Conservation (phyloP, 345 rosid genomes). For the Sonneratia alba region DNA sequence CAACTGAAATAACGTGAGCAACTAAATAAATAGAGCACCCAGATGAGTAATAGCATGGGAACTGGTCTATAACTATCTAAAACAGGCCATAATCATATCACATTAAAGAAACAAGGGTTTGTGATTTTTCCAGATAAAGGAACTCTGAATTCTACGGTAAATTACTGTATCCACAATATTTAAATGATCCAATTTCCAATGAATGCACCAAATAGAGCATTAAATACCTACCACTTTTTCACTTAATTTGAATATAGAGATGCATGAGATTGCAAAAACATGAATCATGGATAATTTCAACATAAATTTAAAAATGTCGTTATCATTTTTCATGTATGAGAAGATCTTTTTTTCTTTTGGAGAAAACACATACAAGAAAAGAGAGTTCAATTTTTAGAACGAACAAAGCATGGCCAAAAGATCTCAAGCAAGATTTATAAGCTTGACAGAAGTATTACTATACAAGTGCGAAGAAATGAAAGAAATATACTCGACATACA, state of each 20-base stretch:
- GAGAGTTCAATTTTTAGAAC: neutral
- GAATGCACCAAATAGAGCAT: neutral
- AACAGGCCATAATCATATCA: neutral
- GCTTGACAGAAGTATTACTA: neutral
- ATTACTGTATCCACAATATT: neutral
- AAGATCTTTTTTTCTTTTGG: too few species aligned
- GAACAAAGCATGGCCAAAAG: too few species aligned
- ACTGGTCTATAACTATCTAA: neutral
- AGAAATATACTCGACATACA: slow-evolving; percentile 2
- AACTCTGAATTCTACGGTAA: neutral
- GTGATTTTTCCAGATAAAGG: neutral
- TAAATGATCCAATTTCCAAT: neutral
- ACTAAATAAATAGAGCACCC: neutral
- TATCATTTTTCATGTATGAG: neutral
- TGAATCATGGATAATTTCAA: neutral
- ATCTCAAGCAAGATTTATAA: too few species aligned
- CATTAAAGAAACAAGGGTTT: neutral
- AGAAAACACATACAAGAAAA: too few species aligned
- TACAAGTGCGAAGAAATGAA: neutral
- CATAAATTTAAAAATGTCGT: too few species aligned
- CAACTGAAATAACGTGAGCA: too few species aligned
- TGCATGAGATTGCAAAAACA: too few species aligned
- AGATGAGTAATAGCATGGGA: neutral
- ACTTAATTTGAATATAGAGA: too few species aligned
- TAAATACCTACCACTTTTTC: too few species aligned